Conservation (phyloP, 2,329 filamentous ascomycete genomes). For the Ophiostoma sp. region DNA sequence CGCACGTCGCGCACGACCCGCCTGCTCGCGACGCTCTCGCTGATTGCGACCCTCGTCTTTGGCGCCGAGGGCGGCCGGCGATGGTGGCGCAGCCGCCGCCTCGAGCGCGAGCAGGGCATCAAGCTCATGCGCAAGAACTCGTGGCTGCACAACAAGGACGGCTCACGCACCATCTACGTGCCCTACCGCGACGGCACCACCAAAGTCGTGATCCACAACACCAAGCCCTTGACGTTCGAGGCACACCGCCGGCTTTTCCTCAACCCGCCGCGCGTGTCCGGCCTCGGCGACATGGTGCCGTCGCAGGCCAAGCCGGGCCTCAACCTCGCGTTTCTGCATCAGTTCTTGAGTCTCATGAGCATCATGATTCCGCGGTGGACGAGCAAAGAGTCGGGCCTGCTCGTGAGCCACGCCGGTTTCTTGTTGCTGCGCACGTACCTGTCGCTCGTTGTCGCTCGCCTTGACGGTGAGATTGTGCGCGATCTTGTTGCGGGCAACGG, state of each 20-base stretch:
- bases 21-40: conserved; percentile 67
- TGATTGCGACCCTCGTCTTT: conserved; percentile 72
- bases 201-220: conserved; percentile 85
- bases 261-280: conserved; percentile 78
- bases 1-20: conserved; percentile 65
- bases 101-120: conserved; percentile 75
- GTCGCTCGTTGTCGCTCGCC: conserved; percentile 81
- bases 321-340: conserved; percentile 92
- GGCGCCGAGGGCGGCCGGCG: conserved; percentile 71
- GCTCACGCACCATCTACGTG: conserved; percentile 89
- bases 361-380: conserved; percentile 97
- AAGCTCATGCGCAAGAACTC: conserved; percentile 86
- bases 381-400: conserved; percentile 87
- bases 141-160: conserved; percentile 88
- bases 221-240: conserved; percentile 90
- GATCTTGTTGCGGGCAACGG: conserved; percentile 95
- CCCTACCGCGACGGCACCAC: conserved; percentile 83
- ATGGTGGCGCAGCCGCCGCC: conserved; percentile 66
- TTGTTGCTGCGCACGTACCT: conserved; percentile 89
- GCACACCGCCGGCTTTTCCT: conserved; percentile 90
- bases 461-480: conserved; percentile 93
- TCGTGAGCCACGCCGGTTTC: conserved; percentile 84
- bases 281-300: conserved; percentile 72
- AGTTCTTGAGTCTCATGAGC: conserved; percentile 91
- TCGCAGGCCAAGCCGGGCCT: conserved; percentile 88